phyloP scores from a whole-genome alignment of 2,329 filamentous ascomycete genomes.

The Sarocladium brachiariae region DNA sequence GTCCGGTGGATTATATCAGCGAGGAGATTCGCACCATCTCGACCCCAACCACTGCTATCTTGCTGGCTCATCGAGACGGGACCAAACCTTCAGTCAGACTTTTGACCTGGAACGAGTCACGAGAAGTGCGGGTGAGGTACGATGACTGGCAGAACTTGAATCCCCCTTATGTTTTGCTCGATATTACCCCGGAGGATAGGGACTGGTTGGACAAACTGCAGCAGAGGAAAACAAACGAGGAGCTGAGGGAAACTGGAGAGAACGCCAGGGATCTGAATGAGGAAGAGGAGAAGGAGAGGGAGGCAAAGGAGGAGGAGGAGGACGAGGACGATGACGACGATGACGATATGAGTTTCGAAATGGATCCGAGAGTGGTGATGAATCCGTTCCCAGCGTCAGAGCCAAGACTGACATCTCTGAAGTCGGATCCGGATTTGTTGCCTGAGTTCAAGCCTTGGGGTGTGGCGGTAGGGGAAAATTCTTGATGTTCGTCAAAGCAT shows the following conservation, averaged over 20 bases:
- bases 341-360: slow-evolving; percentile 14
- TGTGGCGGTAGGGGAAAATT: too few species aligned
- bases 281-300: neutral
- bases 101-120: slow-evolving; percentile 5
- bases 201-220: slow-evolving; percentile 4
- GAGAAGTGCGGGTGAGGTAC: neutral
- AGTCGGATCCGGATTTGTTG: neutral
- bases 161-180: slow-evolving; percentile 1
- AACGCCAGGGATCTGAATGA: slow-evolving; percentile 3
- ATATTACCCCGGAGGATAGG: slow-evolving; percentile 5
- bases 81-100: neutral
- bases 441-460: neutral
- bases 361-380: neutral
- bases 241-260: slow-evolving; percentile 5
- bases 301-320: neutral
- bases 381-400: neutral
- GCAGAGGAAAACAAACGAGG: neutral
- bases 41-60: neutral
- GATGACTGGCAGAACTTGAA: slow-evolving; percentile 10
- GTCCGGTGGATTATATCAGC: slow-evolving; percentile 7
- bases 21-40: slow-evolving; percentile 9
- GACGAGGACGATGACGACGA: neutral
- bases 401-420: neutral
- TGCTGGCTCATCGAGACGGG: neutral
- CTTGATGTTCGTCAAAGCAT: too few species aligned